phyloP scores from a whole-genome alignment of 768 basidiomycete genomes.

The Gloeopeniophorella convolvens region DNA sequence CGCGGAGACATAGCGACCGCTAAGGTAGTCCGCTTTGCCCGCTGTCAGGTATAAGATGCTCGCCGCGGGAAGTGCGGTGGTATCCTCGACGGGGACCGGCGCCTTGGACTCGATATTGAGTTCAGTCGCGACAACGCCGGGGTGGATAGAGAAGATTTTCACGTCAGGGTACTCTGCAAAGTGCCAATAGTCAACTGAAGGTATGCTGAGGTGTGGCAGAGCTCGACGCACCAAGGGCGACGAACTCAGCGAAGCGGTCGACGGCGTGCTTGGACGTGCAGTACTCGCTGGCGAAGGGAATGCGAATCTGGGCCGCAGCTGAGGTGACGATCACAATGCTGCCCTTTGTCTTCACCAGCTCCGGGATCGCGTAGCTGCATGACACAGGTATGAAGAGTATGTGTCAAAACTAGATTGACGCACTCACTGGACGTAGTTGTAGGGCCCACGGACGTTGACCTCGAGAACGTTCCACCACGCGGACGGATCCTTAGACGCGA shows the following conservation, averaged over 20 bases:
- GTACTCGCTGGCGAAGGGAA: background rate
- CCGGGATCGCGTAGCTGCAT: background rate
- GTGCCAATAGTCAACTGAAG: no score
- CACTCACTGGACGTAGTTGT: background rate
- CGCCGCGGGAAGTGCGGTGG: background rate
- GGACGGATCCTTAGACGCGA: background rate
- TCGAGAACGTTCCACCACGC: constrained; percentile 4
- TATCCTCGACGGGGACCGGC: background rate
- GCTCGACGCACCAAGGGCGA: background rate
- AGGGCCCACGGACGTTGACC: background rate
- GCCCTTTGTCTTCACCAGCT: background rate
- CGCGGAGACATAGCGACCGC: constrained; percentile 4
- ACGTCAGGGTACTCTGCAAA: background rate
- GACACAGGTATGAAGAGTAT: background rate
- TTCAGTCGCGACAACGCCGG: background rate
- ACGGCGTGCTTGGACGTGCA: background rate
- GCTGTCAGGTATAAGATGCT: no score
- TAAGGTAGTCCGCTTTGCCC: constrained; percentile 4
- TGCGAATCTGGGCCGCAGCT: background rate
- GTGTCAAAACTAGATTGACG: background rate
- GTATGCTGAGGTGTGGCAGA: no score
- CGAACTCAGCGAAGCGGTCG: background rate
- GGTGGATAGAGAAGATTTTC: background rate
- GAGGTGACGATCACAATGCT: background rate
- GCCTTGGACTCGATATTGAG: no score